These are phyloP conservation scores for Penicillium manginii DNA, from an alignment of 495 filamentous ascomycete genomes.

Conservation along the genomic window DNA sequence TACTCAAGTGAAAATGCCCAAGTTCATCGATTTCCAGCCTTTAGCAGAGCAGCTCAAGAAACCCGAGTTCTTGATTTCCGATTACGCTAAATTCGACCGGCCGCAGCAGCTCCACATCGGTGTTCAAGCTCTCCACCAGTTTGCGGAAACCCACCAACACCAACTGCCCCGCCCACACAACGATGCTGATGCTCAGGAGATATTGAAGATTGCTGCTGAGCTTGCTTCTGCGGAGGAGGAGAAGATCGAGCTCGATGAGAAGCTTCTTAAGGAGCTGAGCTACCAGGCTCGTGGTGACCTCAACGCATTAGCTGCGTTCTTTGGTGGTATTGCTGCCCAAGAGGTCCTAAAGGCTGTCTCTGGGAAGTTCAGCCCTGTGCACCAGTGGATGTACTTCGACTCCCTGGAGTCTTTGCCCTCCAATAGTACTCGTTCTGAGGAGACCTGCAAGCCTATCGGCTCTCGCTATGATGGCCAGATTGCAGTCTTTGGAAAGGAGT, in stretches of 20 bases:
- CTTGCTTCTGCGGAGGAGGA: constrained; percentile 67
- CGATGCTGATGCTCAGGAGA: constrained; percentile 77
- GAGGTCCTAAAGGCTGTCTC: constrained; percentile 97
- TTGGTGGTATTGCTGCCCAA: constrained; percentile 93
- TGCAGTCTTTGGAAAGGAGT: constrained; percentile 92
- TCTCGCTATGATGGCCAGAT: constrained; percentile 96
- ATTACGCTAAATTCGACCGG: constrained; percentile 96
- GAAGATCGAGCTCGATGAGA: constrained; percentile 86
- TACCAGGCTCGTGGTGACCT: constrained; percentile 95
- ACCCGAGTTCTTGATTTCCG: constrained; percentile 87
- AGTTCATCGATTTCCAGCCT: constrained; percentile 85
- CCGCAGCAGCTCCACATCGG: constrained; percentile 90
- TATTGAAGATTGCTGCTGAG: constrained; percentile 70
- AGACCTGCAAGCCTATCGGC: constrained; percentile 79
- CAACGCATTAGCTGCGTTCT: constrained; percentile 90
- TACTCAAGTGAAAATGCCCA: constrained; percentile 97
- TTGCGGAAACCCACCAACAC: constrained; percentile 66
- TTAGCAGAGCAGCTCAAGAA: constrained; percentile 75
- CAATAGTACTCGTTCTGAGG: constrained; percentile 74
- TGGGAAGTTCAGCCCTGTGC: constrained; percentile 92
- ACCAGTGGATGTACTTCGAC: constrained; percentile 96
- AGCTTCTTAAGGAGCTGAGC: constrained; percentile 88
- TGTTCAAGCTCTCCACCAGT: constrained; percentile 89
- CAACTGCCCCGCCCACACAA: constrained; percentile 82
- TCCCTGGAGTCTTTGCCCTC: constrained; percentile 91